Evolutionary conservation across 352 stramenopile genomes (phyloP), one percentile per base, ranked within the genome.

Genomic region (Phytopythium aichiense): DNA sequence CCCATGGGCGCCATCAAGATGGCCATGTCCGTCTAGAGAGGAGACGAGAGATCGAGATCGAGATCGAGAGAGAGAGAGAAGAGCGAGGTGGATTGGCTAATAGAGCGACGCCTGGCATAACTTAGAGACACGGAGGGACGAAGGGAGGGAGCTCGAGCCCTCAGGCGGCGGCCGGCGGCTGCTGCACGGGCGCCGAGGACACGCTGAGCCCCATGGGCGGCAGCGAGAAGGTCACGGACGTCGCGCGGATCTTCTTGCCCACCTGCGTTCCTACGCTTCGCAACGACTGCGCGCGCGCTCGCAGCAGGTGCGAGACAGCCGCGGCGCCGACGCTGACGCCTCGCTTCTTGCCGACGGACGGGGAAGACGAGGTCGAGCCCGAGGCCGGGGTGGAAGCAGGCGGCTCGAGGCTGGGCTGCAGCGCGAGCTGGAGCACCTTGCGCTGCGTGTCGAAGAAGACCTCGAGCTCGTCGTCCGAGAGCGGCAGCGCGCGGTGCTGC

Each of bases 1-100:
- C 97, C 97, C 7, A 87, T 99, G 63, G 91, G 90, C 61, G 86
- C 92, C 49, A 99, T 99, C 75, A 98, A 99, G 74, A 99, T 99
- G 97, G 89, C 98, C 66, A 99, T 99, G 98, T 98, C 98, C 8
- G 97, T 96, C 7, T 95, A 74, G 64, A 15, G 4, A 20, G 3
- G 35, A 40, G 35, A 7, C 31, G 12, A 30, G 35, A 46, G n/a
- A n/a, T n/a, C n/a, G n/a, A n/a, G n/a, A n/a, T n/a, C n/a, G n/a
- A n/a, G n/a, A n/a, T n/a, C n/a, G n/a, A n/a, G n/a, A n/a, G n/a
- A 12, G 22, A 48, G 20, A 7, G 30, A 5, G 18, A 35, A 23
- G 22, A 38, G 33, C 20, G 46, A 30, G 7, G 40, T 25, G 38
- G 11, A 45, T n/a, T 45, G 40, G 18, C 12, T 8, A 57, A 57